Evolutionary conservation across 2,329 filamentous ascomycete species (phyloP), one percentile per base, ranked within the genome.

Genomic region (Chaetoscypha palmicola): DNA sequence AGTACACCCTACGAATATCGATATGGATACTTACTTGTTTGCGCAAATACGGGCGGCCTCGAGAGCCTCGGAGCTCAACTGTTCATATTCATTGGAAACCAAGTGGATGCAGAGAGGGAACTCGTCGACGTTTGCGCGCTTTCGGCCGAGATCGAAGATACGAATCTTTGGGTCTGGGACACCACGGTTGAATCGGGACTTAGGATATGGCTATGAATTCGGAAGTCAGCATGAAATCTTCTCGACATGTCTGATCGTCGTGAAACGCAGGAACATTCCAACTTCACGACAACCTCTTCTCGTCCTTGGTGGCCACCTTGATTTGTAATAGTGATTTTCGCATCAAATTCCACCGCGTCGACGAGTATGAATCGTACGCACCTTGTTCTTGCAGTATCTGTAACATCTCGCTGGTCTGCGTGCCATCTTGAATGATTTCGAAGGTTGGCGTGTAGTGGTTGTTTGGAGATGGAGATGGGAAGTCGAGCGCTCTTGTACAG

Each of bases 321-420:
- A 38, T 4, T 41, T 42, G 28, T 26, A 46, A 32, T 46, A 44
- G 26, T 28, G 34, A 38, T 31, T 39, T 34, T 26, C 28, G 33
- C 35, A 24, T 45, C 24, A 31, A 30, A 42, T 35, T 17, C 5
- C 22, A 23, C 37, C 40, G 38, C 35, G 28, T 14, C 26, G 23
- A n/a, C 33, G 32, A 22, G 33, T 37, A 17, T 16, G 16, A 39
- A 26, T 43, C 37, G 32, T 41, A 72, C 84, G 74, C 70, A 94
- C 89, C 89, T 96, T 96, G 85, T 97, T 98, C 88, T 98, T 98
- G 90, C 92, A 98, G 86, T 98, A 98, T 69, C 92, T 85, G 83
- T 95, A 98, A 79, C 92, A 98, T 79, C 92, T 86, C 68, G 92
- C 92, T 69, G 92, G 92, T 86, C 92, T 89, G 75, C 92, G 89